phyloP scores from a whole-genome alignment of 495 filamentous ascomycete species.

The Sordaria brevicollis region DNA sequence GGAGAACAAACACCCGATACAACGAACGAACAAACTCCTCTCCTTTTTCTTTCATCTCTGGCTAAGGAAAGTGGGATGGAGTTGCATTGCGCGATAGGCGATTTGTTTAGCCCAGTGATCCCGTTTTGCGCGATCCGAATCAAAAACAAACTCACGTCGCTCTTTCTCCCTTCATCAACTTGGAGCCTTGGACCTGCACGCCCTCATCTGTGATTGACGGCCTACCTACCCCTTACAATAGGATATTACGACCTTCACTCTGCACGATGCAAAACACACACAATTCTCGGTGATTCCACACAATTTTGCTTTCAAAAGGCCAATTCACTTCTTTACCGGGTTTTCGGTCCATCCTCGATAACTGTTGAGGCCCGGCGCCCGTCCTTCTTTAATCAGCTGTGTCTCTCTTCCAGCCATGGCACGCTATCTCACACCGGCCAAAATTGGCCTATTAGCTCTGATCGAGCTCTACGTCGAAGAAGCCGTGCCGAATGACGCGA shows the following conservation, averaged over 20 bases:
- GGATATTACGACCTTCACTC: not conserved
- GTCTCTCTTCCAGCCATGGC: slow-evolving; percentile 39
- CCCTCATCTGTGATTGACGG: not conserved
- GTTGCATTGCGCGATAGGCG: not conserved
- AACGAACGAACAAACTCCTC: not conserved
- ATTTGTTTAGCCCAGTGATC: not conserved
- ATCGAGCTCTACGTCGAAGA: slow-evolving; percentile 70
- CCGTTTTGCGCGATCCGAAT: not conserved
- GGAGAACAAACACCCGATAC: not conserved
- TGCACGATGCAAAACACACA: not conserved
- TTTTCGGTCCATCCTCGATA: not conserved
- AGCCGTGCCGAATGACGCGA: slow-evolving; percentile 60
- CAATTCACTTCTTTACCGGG: not conserved
- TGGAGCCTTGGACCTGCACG: not conserved
- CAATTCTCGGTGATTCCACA: not conserved
- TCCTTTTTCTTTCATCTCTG: not conserved
- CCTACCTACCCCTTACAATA: not conserved
- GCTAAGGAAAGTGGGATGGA: not conserved
- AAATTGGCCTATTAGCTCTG: slow-evolving; percentile 71
- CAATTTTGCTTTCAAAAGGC: not conserved
- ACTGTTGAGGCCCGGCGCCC: not conserved
- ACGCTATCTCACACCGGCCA: slow-evolving; percentile 76
- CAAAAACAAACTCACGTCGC: not conserved
- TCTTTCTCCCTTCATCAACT: not conserved
- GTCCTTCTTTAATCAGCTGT: not conserved